These are phyloP conservation scores for Rhizophlyctis rosea DNA, from an alignment of 192 early-diverging fungal genomes.

Conservation along the genomic window DNA sequence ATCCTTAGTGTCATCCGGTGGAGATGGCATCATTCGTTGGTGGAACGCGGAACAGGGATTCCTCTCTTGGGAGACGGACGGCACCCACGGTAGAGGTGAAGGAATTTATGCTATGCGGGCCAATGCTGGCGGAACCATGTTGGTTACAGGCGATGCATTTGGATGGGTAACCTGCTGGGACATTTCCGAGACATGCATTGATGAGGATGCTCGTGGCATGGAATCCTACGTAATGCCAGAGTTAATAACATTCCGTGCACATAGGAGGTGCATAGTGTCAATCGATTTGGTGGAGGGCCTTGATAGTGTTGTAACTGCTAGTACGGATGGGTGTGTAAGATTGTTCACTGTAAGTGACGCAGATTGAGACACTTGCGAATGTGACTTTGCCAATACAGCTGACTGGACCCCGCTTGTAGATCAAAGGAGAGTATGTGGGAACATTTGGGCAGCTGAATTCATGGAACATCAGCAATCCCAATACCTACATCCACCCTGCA, in stretches of 20 bases:
- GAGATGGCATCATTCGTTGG: conserved; percentile 50
- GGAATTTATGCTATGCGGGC: conserved; percentile 34
- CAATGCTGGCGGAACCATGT: conserved; percentile 31
- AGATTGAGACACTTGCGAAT: not conserved
- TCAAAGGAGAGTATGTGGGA: conserved; percentile 47
- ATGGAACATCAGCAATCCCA: conserved; percentile 43
- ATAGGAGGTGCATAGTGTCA: conserved; percentile 29
- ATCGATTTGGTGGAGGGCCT: conserved; percentile 31
- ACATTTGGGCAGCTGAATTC: conserved; percentile 44
- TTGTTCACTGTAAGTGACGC: conserved; percentile 41
- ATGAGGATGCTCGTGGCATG: not conserved
- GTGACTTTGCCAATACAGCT: not conserved
- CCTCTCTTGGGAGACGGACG: conserved; percentile 33
- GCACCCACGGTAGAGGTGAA: conserved; percentile 26
- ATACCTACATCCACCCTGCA: conserved; percentile 28
- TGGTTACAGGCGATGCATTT: conserved; percentile 38
- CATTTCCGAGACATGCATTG: conserved; percentile 36
- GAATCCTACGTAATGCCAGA: not conserved
- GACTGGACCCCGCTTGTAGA: conserved; percentile 9
- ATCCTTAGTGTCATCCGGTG: conserved; percentile 37
- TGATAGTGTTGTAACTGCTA: conserved; percentile 34
- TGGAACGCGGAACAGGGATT: conserved; percentile 39
- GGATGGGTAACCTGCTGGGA: conserved; percentile 39
- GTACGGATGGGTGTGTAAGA: conserved; percentile 44
- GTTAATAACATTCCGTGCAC: conserved; percentile 37